Base-by-base conservation (phyloP, 106 monocot genomes). In the Dendrobium officinale region DNA sequence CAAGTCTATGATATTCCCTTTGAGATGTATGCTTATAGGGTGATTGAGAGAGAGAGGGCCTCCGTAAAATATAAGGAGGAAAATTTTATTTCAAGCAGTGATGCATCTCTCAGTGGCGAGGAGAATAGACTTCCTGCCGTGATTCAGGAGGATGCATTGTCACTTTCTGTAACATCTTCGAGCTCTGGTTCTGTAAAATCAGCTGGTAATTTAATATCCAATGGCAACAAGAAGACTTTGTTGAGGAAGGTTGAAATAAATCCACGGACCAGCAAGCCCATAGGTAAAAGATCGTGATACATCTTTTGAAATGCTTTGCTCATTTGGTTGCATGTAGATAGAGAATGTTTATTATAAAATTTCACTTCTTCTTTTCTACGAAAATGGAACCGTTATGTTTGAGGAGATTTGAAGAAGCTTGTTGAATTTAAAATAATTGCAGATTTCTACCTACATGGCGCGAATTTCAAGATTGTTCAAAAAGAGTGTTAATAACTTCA, bases 1-100 rank as follows among this genome's bases (percentile, higher is more conserved):
- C 80, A 56, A 29, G 81, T 87, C 10, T 79, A 81, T 6, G 81
- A 85, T 4, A 84, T 90, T 42, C 90, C 87, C 0, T 87, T 90
- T 75, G 85, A 90, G 80, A 85, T 90, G 85, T 90, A 85, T 81
- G 81, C 87, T 73, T 90, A 87, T 78, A 87, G 81, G 78, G 85
- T 87, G 54, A 26, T 79, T 22, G 90, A 90, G 83, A 90, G 90
- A 80, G 89, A 86, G 77, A 88, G 70, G 72, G 87, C 40, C 55
- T 77, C n/a, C 68, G 24, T 17, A 37, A 87, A 80, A 48, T 47
- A 66, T 55, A 90, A 84, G 66, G 93, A 92, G 11, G 87, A 79
- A 82, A 86, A 78, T 45, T 84, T 86, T 15, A 90, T 92, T 11
- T 89, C 91, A 8, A 85, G 86, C 7, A 96, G 89, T 41, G 93